Percentiles rank a stretch among this genome's conserved stretches.
These are phyloP conservation scores for Plectosphaerella sp. DNA, from an alignment of 2,329 filamentous ascomycete genomes.

Conservation along the genomic window DNA sequence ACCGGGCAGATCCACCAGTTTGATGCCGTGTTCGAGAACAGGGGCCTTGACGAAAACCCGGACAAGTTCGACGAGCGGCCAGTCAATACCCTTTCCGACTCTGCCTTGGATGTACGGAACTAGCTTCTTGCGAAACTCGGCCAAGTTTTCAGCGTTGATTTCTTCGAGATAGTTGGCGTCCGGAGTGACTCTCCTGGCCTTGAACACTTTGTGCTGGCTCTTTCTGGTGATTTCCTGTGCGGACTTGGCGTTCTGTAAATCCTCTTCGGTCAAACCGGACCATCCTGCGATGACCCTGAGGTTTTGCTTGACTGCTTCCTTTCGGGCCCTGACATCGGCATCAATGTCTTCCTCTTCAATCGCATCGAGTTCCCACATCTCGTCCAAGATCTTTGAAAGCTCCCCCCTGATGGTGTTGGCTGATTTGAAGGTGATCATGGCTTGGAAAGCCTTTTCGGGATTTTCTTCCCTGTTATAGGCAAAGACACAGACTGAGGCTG, in stretches of 20 bases:
- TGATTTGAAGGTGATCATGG: conserved; percentile 9
- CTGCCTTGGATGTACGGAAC: not conserved
- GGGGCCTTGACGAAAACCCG: too few species aligned
- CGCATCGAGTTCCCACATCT: conserved; percentile 3
- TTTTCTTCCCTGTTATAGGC: not conserved
- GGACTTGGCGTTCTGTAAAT: not conserved
- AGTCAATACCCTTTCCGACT: not conserved
- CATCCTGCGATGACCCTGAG: conserved; percentile 6
- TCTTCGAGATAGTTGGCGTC: not conserved
- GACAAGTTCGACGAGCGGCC: not conserved
- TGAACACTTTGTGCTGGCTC: not conserved
- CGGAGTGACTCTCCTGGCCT: not conserved
- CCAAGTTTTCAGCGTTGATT: not conserved
- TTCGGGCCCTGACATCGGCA: not conserved
- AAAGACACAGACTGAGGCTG: conserved; percentile 12
- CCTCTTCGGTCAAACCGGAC: conserved; percentile 4
- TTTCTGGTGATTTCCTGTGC: conserved; percentile 1
- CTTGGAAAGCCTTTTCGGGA: not conserved
- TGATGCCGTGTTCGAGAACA: conserved; percentile 10
- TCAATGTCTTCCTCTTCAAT: not conserved
- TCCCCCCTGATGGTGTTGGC: conserved; percentile 8
- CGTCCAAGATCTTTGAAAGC: conserved; percentile 6
- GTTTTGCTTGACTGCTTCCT: not conserved
- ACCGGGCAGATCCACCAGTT: conserved; percentile 13
- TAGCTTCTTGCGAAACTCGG: too few species aligned